Base-by-base conservation (phyloP, 148 eudicot genomes). In the Simmondsia chinensis region DNA sequence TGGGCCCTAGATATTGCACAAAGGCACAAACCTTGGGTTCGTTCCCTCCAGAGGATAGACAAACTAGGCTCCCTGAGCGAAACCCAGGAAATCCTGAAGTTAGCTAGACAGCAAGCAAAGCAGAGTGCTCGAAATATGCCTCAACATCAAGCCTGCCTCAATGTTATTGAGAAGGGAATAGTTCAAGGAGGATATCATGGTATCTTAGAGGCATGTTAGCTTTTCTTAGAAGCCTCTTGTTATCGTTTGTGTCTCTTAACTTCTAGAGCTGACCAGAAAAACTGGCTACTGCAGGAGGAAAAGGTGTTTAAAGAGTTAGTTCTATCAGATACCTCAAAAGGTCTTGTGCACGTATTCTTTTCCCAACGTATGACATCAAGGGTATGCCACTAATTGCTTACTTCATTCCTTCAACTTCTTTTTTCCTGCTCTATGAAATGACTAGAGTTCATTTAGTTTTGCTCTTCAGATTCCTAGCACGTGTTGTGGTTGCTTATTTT, bases 1-100 rank as follows among this genome's bases (percentile, higher is more conserved):
- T 84, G 95, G 97, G 95, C 97, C 39, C 56, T 82, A 48, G 93
- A 84, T 54, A 89, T 89, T 42, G 93, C 76, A 17, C 74, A 52
- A 15, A 56, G 65, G 32, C 78, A 80, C 39, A 89, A 76, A 61
- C 97, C 95, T 54, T 74, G 94, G 84, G 48, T 63, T 16, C 87
- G 95, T 43, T 72, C 82, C 50, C 95, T 84, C 57, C 97, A 89
- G 42, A 52, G 59, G 72, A 64, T 67, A 28, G 93, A 84, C 48
- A 89, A 84, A 57, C 55, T 89, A 49, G 87, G 93, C 20, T 69
- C 94, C 48, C 71, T 81, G 37, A 51, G 76, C 21, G 95, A 89
- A 60, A 65, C 73, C 25, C 82, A 56, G 35, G 68, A 73, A 46
- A 67, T 76, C 37, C 34, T 89, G 41, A 63, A 66, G 68, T 38